Conservation (phyloP, 768 basidiomycete genomes). For the Tylopilus felleus region DNA sequence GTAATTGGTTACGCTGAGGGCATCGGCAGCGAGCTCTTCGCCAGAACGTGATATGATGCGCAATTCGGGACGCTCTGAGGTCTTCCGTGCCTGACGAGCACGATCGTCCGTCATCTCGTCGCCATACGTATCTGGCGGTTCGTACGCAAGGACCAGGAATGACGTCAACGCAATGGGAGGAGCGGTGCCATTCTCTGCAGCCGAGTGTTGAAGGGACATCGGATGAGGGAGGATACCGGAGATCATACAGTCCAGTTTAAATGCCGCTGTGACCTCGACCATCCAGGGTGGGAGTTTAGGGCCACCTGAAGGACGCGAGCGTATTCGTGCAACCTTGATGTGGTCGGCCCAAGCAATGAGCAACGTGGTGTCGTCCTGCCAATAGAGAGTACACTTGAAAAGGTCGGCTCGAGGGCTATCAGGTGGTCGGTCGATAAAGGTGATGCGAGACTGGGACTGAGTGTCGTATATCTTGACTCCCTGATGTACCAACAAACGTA, state of each 20-base stretch:
- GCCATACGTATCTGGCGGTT: slow-evolving; percentile 64
- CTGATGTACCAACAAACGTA: slow-evolving; percentile 36
- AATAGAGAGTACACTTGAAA: slow-evolving; percentile 87
- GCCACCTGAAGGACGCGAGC: slow-evolving; percentile 50
- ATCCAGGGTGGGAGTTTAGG: slow-evolving; percentile 55
- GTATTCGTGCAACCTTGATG: slow-evolving; percentile 85
- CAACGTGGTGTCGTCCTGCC: slow-evolving; percentile 90
- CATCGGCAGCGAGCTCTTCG: slow-evolving; percentile 85
- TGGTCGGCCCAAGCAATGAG: slow-evolving; percentile 93
- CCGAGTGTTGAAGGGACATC: slow-evolving; percentile 29
- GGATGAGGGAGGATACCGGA: slow-evolving; percentile 85
- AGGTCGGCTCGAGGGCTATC: slow-evolving; percentile 90
- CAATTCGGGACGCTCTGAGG: slow-evolving; percentile 90
- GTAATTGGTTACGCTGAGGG: slow-evolving; percentile 72
- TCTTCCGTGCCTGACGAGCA: slow-evolving; percentile 72
- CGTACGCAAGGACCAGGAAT: slow-evolving; percentile 86
- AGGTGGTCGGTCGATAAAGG: slow-evolving; percentile 77
- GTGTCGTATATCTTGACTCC: slow-evolving; percentile 95
- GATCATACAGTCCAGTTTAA: slow-evolving; percentile 94
- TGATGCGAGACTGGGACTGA: slow-evolving; percentile 69
- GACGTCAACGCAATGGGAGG: slow-evolving; percentile 48
- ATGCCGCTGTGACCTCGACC: slow-evolving; percentile 88
- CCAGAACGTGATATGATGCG: slow-evolving; percentile 86
- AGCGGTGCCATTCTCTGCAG: slow-evolving; percentile 15
- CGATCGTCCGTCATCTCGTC: slow-evolving; percentile 73